These are phyloP conservation scores for Leccinum uliginosum DNA, from an alignment of 768 basidiomycete species.

Conservation along the genomic window DNA sequence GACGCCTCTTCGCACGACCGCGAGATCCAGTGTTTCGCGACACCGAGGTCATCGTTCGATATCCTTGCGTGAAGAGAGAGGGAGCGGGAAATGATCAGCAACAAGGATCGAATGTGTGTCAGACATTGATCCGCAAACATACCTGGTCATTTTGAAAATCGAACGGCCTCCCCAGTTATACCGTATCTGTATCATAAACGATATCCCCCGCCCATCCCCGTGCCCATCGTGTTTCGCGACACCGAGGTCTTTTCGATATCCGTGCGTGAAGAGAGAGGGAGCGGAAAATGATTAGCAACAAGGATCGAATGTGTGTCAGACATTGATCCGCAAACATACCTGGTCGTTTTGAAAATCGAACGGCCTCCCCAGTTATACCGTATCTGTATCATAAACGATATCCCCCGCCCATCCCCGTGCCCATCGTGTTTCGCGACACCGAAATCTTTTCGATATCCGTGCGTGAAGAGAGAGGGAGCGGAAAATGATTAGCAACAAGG, in stretches of 20 bases:
- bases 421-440: constrained; percentile 82
- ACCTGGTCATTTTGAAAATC: constrained; percentile 73
- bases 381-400: no score
- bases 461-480: no score
- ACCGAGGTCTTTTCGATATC: constrained; percentile 75
- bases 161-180: constrained; percentile 84
- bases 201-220: constrained; percentile 72
- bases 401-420: no score
- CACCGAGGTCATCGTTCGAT: no score
- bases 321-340: no score
- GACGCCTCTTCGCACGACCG: constrained; percentile 54
- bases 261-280: no score
- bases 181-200: no score
- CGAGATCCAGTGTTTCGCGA: constrained; percentile 44
- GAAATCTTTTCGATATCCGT: constrained; percentile 73
- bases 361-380: no score
- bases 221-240: constrained; percentile 69
- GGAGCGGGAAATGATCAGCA: not conserved
- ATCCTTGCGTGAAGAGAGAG: not conserved
- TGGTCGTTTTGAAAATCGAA: no score
- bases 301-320: no score
- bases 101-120: not conserved
- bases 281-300: no score
- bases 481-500: no score
- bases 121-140: not conserved